phyloP scores from a whole-genome alignment of 2,329 filamentous ascomycete genomes.

The Chaetomium olivaceum region DNA sequence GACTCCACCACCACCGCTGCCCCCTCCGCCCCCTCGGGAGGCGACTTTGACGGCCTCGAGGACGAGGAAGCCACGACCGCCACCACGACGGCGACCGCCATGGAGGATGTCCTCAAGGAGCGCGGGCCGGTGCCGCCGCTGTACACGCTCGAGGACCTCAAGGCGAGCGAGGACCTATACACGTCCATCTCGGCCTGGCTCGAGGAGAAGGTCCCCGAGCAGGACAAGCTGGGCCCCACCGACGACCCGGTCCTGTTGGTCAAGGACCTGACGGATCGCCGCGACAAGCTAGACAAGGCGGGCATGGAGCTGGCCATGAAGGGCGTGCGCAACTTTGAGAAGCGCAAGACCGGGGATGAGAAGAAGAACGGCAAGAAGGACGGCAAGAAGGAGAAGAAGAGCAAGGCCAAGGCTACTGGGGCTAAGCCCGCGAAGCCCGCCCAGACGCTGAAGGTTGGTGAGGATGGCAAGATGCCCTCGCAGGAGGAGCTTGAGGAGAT shows the following conservation, averaged over 20 bases:
- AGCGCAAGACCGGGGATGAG: slow-evolving; percentile 41
- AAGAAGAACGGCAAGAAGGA: slow-evolving; percentile 26
- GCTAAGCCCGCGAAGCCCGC: slow-evolving; percentile 32
- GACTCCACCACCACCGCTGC: slow-evolving; percentile 44
- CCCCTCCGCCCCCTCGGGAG: slow-evolving; percentile 48
- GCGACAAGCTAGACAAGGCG: slow-evolving; percentile 69
- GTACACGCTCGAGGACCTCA: slow-evolving; percentile 73
- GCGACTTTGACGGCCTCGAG: slow-evolving; percentile 73
- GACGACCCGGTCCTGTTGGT: slow-evolving; percentile 75
- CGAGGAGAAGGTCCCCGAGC: slow-evolving; percentile 66
- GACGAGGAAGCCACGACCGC: slow-evolving; percentile 57
- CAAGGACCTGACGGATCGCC: slow-evolving; percentile 69
- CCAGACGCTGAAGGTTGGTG: slow-evolving; percentile 42
- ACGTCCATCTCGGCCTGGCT: slow-evolving; percentile 72
- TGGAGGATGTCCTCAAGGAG: slow-evolving; percentile 48
- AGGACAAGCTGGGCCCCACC: slow-evolving; percentile 67
- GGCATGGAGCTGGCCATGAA: slow-evolving; percentile 71
- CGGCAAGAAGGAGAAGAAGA: slow-evolving; percentile 29
- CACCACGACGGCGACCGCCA: slow-evolving; percentile 38
- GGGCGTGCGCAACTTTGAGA: slow-evolving; percentile 59
- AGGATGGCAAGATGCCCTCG: slow-evolving; percentile 47
- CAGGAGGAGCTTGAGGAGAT: slow-evolving; percentile 52
- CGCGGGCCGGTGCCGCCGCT: slow-evolving; percentile 61
- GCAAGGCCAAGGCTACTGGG: slow-evolving; percentile 37
- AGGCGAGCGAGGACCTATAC: slow-evolving; percentile 62